Evolutionary conservation across 2,329 filamentous ascomycete genomes (phyloP).

Genomic region (Alternaria gaisen): DNA sequence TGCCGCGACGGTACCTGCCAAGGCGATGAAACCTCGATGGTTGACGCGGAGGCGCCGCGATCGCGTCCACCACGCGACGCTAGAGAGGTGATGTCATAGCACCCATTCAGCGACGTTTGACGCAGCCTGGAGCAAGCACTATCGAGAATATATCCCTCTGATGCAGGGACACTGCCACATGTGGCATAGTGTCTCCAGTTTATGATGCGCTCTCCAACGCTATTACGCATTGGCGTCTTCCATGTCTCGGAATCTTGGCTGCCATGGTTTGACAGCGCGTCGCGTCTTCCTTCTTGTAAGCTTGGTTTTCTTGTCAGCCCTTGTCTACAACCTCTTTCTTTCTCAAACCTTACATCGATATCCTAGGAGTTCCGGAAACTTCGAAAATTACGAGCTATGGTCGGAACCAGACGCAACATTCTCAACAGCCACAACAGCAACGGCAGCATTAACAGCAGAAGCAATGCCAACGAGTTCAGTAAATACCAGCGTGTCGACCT

Average conservation of each 20-base stretch:
- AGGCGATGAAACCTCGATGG: constrained; percentile 13
- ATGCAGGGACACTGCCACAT: constrained; percentile 20
- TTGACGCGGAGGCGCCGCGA: constrained; percentile 4
- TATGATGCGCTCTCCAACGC: constrained; percentile 25
- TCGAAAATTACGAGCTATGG: constrained; percentile 25
- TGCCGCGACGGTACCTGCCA: constrained; percentile 22
- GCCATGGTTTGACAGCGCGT: constrained; percentile 15
- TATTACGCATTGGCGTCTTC: constrained; percentile 8
- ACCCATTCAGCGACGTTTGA: not conserved
- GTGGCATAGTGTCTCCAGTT: constrained; percentile 12
- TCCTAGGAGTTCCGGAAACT: not conserved
- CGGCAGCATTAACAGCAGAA: constrained; percentile 12
- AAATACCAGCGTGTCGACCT: constrained; percentile 36
- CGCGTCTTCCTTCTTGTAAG: constrained; percentile 12
- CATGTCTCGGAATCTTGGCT: not conserved
- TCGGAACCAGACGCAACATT: constrained; percentile 31
- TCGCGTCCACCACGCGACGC: constrained; percentile 13
- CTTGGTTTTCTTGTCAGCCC: constrained; percentile 4
- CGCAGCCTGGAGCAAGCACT: constrained; percentile 18
- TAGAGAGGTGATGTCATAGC: constrained; percentile 25
- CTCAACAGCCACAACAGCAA: constrained; percentile 21
- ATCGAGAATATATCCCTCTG: constrained; percentile 14
- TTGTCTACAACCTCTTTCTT: not conserved
- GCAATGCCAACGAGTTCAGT: constrained; percentile 18
- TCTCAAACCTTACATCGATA: not conserved